Percentiles rank a stretch among this genome's conserved stretches.
Evolutionary conservation across 1,284 basidiomycete species (phyloP).

Genomic region (Melampsora larici-populina): DNA sequence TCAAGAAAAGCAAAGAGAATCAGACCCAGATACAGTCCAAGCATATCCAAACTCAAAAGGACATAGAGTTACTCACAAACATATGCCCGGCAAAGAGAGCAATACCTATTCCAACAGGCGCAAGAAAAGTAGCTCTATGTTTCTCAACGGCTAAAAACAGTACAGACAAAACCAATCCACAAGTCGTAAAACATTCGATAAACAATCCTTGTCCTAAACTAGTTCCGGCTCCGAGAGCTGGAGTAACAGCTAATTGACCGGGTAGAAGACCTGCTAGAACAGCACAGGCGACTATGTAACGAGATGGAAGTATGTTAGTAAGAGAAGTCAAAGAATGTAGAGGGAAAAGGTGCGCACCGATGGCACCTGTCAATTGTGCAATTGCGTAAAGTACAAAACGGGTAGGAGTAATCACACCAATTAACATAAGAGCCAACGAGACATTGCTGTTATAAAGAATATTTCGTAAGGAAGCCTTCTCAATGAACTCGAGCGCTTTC

Average conservation of each 20-base stretch:
- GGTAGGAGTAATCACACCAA: slow-evolving; percentile 63
- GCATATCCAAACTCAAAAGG: too few relatives aligned
- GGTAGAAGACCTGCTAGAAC: slow-evolving; percentile 21
- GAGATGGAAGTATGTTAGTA: background rate
- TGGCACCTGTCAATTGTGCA: slow-evolving; percentile 57
- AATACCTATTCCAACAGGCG: slow-evolving; percentile 69
- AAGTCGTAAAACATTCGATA: slow-evolving; percentile 35
- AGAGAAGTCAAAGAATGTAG: background rate
- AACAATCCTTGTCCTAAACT: slow-evolving; percentile 30
- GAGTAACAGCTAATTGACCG: slow-evolving; percentile 30
- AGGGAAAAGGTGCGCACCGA: background rate
- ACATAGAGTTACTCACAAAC: slow-evolving; percentile 53
- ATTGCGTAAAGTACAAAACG: slow-evolving; percentile 65
- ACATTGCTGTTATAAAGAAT: slow-evolving; percentile 60
- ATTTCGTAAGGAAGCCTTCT: too few relatives aligned
- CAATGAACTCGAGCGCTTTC: too few relatives aligned
- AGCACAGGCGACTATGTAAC: slow-evolving; percentile 17
- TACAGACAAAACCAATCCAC: slow-evolving; percentile 33
- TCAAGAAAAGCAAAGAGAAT: background rate
- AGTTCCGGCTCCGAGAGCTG: slow-evolving; percentile 25
- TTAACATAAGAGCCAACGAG: slow-evolving; percentile 63
- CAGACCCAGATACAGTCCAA: background rate
- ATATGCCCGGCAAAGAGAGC: slow-evolving; percentile 67
- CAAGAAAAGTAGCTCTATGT: slow-evolving; percentile 67
- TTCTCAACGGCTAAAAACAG: slow-evolving; percentile 50